Evolutionary conservation across 176 grass and related monocot genomes (phyloP).

Genomic region (Puya raimondii): DNA sequence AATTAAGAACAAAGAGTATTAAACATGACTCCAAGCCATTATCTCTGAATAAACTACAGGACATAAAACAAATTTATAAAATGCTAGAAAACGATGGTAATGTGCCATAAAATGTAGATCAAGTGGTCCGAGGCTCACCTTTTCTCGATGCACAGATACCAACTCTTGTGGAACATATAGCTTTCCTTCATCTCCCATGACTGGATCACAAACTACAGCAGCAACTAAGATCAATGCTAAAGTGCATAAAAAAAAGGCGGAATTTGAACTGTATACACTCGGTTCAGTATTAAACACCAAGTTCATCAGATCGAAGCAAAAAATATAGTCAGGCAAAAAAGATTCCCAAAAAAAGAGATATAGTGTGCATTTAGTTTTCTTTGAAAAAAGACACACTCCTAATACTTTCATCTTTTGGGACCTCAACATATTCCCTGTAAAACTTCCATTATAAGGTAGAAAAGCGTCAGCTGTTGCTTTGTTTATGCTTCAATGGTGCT

Average conservation of each 20-base stretch:
- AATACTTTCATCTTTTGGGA: no score
- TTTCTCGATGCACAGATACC: slow-evolving; percentile 76
- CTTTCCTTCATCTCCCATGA: slow-evolving; percentile 95
- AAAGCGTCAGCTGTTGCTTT: no score
- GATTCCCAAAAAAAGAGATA: no score
- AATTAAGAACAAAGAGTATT: background rate
- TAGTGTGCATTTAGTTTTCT: no score
- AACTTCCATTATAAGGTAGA: no score
- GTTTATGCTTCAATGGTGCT: no score
- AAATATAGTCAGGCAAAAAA: no score
- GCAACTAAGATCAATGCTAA: background rate
- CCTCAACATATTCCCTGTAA: no score
- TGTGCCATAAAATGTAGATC: background rate
- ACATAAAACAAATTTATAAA: background rate
- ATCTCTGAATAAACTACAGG: background rate
- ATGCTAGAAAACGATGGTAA: background rate
- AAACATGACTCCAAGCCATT: background rate
- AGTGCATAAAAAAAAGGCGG: background rate
- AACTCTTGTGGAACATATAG: slow-evolving; percentile 80
- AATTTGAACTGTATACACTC: no score
- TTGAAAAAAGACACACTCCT: no score
- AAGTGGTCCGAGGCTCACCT: slow-evolving; percentile 30
- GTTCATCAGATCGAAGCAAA: no score
- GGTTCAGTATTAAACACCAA: no score
- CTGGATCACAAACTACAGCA: slow-evolving; percentile 79